Evolutionary conservation across 1,139 yeast species (phyloP).

Genomic region (Citeromyces hawaiiensis): DNA sequence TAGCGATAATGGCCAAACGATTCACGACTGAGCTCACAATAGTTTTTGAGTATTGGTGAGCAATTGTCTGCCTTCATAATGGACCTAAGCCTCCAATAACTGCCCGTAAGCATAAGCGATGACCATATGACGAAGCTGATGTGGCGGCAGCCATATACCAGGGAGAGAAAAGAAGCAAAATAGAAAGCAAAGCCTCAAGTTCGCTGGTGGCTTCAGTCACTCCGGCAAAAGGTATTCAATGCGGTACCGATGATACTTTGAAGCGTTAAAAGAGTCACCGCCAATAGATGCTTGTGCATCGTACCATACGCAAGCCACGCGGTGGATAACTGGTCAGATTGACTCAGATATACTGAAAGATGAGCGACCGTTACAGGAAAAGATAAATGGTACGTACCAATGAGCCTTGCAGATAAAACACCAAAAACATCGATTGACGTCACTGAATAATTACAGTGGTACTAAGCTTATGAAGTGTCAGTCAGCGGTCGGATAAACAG

Average conservation of each 20-base stretch:
- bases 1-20: slow-evolving; percentile 1
- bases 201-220: slow-evolving; percentile 19
- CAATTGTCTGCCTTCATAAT: slow-evolving; percentile 55
- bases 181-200: slow-evolving; percentile 51
- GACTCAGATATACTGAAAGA: slow-evolving; percentile 64
- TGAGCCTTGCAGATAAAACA: slow-evolving; percentile 33
- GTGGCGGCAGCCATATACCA: slow-evolving; percentile 71
- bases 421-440: too few species aligned
- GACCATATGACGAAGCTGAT: slow-evolving; percentile 62
- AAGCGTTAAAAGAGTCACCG: slow-evolving; percentile 57
- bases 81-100: slow-evolving; percentile 74
- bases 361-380: slow-evolving; percentile 59
- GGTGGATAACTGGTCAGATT: slow-evolving; percentile 59
- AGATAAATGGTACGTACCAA: slow-evolving; percentile 55
- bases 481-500: too few species aligned
- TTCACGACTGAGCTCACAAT: slow-evolving; percentile 2
- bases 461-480: too few species aligned
- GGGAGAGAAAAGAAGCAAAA: slow-evolving; percentile 68
- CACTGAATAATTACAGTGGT: too few species aligned
- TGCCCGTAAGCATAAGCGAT: slow-evolving; percentile 57
- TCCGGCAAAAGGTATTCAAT: slow-evolving; percentile 20
- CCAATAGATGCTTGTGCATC: slow-evolving; percentile 72
- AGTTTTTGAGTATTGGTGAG: slow-evolving; percentile 38
- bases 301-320: slow-evolving; percentile 70
- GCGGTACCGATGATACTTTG: slow-evolving; percentile 50